Conservation (phyloP, 2,329 filamentous ascomycete species). For the Xylaria polymorpha region DNA sequence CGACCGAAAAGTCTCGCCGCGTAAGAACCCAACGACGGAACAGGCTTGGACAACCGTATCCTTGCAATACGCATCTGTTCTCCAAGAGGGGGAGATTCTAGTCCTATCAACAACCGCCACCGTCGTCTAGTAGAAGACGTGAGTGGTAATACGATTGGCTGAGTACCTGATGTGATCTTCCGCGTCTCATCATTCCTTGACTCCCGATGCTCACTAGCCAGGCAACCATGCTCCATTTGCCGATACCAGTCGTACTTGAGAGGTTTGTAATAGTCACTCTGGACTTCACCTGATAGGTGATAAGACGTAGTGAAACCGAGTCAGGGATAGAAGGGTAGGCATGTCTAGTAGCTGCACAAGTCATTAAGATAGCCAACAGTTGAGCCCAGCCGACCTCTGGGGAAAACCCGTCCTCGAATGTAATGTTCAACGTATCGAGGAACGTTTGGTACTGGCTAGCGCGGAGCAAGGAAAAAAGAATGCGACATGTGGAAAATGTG, state of each 20-base stretch:
- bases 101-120: background rate
- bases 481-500: constrained; percentile 6
- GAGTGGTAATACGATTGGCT: background rate
- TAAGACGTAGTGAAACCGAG: background rate
- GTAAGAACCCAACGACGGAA: constrained; percentile 2
- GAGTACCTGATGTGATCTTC: constrained; percentile 1
- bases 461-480: constrained; percentile 12
- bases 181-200: background rate
- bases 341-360: constrained; percentile 4
- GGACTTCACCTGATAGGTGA: background rate
- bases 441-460: constrained; percentile 9
- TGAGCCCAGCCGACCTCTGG: constrained; percentile 9
- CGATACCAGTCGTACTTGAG: background rate
- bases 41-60: background rate
- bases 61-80: background rate
- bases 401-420: background rate
- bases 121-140: constrained; percentile 4
- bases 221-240: background rate
- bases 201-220: constrained; percentile 9
- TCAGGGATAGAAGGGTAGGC: background rate
- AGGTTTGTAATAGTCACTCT: background rate
- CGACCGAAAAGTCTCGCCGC: background rate
- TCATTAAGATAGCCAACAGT: constrained; percentile 7
- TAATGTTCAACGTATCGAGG: constrained; percentile 1
- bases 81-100: background rate